Percentiles rank a stretch among this genome's conserved stretches.
phyloP scores from a whole-genome alignment of 177 flowering plant genomes.

The Vitis hybrid region DNA sequence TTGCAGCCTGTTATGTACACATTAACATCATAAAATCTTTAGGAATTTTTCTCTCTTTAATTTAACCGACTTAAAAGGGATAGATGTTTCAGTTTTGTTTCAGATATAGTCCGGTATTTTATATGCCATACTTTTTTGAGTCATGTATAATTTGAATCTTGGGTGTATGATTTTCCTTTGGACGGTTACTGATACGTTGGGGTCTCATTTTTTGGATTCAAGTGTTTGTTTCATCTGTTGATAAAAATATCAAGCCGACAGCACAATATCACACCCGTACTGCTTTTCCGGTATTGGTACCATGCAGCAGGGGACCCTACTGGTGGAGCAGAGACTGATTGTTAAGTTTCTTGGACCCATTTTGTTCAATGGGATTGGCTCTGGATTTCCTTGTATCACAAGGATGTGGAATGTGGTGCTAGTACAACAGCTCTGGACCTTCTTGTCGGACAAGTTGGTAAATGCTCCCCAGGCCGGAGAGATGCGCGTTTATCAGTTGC shows the following conservation, averaged over 20 bases:
- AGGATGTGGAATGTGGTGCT: too few species aligned
- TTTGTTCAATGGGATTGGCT: neutral
- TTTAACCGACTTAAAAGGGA: constrained; percentile 5
- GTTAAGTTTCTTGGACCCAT: neutral
- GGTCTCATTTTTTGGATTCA: neutral
- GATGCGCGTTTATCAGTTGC: too few species aligned
- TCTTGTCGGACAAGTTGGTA: too few species aligned
- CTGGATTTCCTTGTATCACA: neutral
- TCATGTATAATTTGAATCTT: too few species aligned
- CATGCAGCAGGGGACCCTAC: neutral
- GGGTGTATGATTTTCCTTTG: too few species aligned
- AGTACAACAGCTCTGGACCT: too few species aligned
- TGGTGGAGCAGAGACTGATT: neutral
- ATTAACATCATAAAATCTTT: constrained; percentile 11
- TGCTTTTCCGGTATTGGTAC: neutral
- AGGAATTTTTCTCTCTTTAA: constrained; percentile 7
- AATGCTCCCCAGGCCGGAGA: too few species aligned
- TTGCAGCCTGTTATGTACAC: constrained; percentile 19
- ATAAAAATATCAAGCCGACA: neutral
- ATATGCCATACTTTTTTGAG: too few species aligned
- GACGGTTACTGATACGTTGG: too few species aligned
- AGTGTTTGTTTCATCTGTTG: neutral
- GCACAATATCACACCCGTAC: neutral
- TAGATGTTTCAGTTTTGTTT: neutral
- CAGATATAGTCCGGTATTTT: too few species aligned